These are phyloP conservation scores for grape (Vitis vinifera) DNA, from an alignment of 164 flowering plant species.

Conservation along the genomic window DNA sequence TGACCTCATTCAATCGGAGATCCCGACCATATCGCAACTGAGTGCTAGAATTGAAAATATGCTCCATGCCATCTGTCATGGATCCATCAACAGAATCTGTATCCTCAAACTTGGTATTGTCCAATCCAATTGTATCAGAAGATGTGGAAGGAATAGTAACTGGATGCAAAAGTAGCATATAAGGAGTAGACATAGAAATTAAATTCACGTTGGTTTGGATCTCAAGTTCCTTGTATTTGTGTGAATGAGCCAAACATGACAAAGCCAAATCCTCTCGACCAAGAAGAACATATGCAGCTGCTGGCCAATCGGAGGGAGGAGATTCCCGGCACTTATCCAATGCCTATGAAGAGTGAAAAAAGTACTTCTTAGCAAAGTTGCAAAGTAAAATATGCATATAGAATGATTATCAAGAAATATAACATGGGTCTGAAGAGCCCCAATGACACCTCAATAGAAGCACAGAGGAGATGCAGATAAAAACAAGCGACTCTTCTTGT, in stretches of 20 bases:
- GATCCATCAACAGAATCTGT: slow-evolving; percentile 74
- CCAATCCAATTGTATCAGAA: slow-evolving; percentile 62
- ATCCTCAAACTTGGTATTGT: slow-evolving; percentile 66
- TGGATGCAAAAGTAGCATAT: slow-evolving; percentile 87
- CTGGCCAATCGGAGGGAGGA: slow-evolving; percentile 94
- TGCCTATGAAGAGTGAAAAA: slow-evolving; percentile 47
- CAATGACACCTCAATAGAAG: background rate
- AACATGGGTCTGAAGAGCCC: background rate
- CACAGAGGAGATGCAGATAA: too few species aligned
- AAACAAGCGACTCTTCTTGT: too few species aligned
- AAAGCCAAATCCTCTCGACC: slow-evolving; percentile 95
- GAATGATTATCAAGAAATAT: too few species aligned
- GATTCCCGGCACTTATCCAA: slow-evolving; percentile 88
- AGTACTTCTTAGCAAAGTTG: background rate
- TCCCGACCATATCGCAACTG: slow-evolving; percentile 93
- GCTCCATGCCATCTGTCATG: slow-evolving; percentile 93
- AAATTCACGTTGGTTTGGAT: slow-evolving; percentile 43
- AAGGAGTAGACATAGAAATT: slow-evolving; percentile 80
- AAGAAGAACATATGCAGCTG: slow-evolving; percentile 93
- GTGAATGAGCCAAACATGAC: slow-evolving; percentile 41
- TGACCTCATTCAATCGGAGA: slow-evolving; percentile 93
- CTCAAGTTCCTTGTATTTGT: slow-evolving; percentile 49
- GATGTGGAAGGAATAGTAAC: slow-evolving; percentile 73
- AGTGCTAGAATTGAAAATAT: slow-evolving; percentile 82
- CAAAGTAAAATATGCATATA: background rate